Percentiles rank a stretch among this genome's conserved stretches.
Conservation (phyloP, 2,329 filamentous ascomycete genomes). For the Blumeria hordei region DNA sequence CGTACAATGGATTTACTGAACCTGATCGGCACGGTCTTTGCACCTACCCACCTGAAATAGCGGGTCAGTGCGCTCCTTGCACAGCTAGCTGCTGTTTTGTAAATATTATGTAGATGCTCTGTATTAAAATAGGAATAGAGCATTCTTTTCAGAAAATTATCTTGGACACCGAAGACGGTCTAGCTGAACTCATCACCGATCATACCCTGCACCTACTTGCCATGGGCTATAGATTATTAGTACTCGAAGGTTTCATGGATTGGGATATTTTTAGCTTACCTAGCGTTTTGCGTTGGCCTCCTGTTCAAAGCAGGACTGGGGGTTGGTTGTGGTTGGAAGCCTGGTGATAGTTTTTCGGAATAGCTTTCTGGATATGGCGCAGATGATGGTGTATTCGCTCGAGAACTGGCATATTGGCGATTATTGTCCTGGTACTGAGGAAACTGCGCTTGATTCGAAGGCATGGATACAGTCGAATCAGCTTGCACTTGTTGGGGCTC, state of each 20-base stretch:
- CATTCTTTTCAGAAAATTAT: constrained; percentile 7
- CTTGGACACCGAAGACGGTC: constrained; percentile 10
- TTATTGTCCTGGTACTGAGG: constrained; percentile 13
- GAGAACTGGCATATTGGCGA: constrained; percentile 8
- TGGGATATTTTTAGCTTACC: constrained; percentile 16
- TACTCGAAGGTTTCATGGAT: constrained; percentile 6
- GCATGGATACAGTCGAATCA: constrained; percentile 26
- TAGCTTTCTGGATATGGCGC: constrained; percentile 7
- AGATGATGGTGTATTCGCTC: constrained; percentile 10
- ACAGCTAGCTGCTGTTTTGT: constrained; percentile 9
- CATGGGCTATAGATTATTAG: constrained; percentile 21
- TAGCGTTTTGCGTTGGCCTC: constrained; percentile 20
- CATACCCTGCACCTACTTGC: constrained; percentile 32
- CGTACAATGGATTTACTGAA: no score
- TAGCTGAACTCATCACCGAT: constrained; percentile 18
- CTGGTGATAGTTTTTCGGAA: constrained; percentile 12
- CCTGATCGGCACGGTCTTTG: no score
- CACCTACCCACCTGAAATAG: no score
- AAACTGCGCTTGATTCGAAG: constrained; percentile 18
- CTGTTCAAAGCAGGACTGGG: constrained; percentile 19
- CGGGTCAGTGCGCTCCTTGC: constrained; percentile 4
- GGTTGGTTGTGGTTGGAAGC: constrained; percentile 19
- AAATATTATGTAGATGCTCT: constrained; percentile 6
- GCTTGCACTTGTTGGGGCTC: constrained; percentile 22
- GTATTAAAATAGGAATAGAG: constrained; percentile 13